Evolutionary conservation across 257 asterid species (phyloP), one percentile per base, ranked within the genome.

Genomic region (Solanum lycopersicoides): DNA sequence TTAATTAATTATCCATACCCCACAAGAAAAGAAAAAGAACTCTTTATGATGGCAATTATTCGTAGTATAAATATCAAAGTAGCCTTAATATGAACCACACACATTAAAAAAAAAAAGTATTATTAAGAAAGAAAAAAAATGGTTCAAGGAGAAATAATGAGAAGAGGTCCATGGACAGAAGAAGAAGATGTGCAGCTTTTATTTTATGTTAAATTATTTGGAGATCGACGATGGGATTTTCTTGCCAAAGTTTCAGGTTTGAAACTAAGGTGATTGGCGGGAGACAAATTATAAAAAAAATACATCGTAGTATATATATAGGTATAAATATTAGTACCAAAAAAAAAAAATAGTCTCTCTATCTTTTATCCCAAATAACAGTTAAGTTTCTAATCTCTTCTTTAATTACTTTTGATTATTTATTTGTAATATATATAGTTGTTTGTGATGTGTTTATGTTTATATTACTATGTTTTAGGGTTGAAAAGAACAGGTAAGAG

Each of bases 241-340:
- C 91, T 96, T 87, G 98, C 99, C 0, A 94, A 95, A 93, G 98
- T 96, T 60, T 96, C 99, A 96, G 99, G 99, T 96, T 96, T 96
- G 99, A 93, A 92, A 23, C 82, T 74, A 84, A 35, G 87, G 86
- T 83, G 66, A 30, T 83, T 95, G 98, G 99, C 88, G 99, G 99
- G 99, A 93, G 99, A 95, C 90, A 87, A 79, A 42, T 63, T 63
- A 60, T 69, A 6, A 30, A 30, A 30, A 69, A 60, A 21, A 8
- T 12, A 28, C 37, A 89, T 80, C 39, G 11, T 87, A 83, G 86
- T 53, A 79, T 18, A 28, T 18, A 28, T 28, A 88, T 92, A 93
- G 98, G 59, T n/a, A 84, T 66, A 74, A 74, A 74, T 74, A 74
- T 74, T 74, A 37, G 82, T 35, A 72, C 28, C 5, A 72, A 72